Percentiles rank a stretch among this genome's conserved stretches.
Evolutionary conservation across 306 rosid genomes (phyloP).

Genomic region (Trifolium subterraneum): DNA sequence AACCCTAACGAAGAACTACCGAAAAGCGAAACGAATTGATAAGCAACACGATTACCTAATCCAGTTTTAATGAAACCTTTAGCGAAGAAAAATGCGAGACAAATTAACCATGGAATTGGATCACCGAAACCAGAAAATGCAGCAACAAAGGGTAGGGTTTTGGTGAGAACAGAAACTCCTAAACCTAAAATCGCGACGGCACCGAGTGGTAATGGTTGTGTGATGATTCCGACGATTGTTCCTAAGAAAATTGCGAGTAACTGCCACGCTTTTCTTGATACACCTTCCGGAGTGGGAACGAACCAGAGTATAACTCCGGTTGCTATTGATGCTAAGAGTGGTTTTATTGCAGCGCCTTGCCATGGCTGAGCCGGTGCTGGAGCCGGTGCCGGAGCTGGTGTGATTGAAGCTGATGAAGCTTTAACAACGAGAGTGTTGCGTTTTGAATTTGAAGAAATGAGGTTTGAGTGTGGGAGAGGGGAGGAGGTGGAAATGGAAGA

Average conservation of each 20-base stretch:
- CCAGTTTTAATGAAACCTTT: slow-evolving; percentile 96
- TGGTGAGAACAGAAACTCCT: slow-evolving; percentile 88
- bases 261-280: slow-evolving; percentile 84
- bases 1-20: slow-evolving; percentile 94
- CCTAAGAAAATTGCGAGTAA: slow-evolving; percentile 85
- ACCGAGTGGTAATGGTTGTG: slow-evolving; percentile 93
- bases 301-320: slow-evolving; percentile 84
- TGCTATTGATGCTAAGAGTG: slow-evolving; percentile 75
- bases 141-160: slow-evolving; percentile 81
- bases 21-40: slow-evolving; percentile 85
- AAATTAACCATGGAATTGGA: slow-evolving; percentile 96
- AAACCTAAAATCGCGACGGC: slow-evolving; percentile 89
- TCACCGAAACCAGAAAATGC: slow-evolving; percentile 97
- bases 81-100: slow-evolving; percentile 96
- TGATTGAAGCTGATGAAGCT: slow-evolving; percentile 53
- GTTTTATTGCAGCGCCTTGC: slow-evolving; percentile 89
- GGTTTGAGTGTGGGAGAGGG: slow-evolving; percentile 16
- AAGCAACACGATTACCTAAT: slow-evolving; percentile 88
- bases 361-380: slow-evolving; percentile 68
- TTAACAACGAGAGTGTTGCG: slow-evolving; percentile 29
- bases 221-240: slow-evolving; percentile 90
- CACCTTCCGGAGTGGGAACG: slow-evolving; percentile 83
- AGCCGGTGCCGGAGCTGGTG: slow-evolving; percentile 48
- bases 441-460: slow-evolving; percentile 18
- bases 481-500: slow-evolving; percentile 18